Evolutionary conservation across 106 monocot genomes (phyloP).

Genomic region (Dendrobium officinale): DNA sequence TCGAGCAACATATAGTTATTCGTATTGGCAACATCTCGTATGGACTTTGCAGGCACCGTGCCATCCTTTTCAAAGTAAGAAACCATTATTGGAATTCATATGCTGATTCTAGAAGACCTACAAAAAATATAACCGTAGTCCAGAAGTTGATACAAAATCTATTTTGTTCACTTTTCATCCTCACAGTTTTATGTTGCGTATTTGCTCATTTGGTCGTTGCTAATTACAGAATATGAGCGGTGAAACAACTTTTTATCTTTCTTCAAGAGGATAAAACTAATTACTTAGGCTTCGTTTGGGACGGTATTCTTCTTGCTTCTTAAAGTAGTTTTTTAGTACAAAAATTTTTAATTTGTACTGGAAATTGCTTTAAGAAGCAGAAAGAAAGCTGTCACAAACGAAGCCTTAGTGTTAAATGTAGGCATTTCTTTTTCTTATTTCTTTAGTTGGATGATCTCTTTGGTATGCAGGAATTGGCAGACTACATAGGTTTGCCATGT

Average conservation of each 20-base stretch:
- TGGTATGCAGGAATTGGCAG: slow-evolving; percentile 56
- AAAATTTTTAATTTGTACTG: too few relatives aligned
- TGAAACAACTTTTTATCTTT: not conserved
- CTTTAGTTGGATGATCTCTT: not conserved
- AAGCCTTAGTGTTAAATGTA: not conserved
- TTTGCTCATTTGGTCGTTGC: too few relatives aligned
- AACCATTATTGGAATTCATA: not conserved
- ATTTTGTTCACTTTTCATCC: not conserved
- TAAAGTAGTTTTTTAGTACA: too few relatives aligned
- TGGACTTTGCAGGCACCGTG: slow-evolving; percentile 71
- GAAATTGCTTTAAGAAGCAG: too few relatives aligned
- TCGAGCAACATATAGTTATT: slow-evolving; percentile 30
- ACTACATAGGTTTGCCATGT: slow-evolving; percentile 64
- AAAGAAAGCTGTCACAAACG: too few relatives aligned
- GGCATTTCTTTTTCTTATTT: not conserved
- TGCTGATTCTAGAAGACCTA: not conserved
- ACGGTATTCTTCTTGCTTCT: too few relatives aligned
- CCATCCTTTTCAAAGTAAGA: slow-evolving; percentile 73
- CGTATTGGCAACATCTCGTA: slow-evolving; percentile 47
- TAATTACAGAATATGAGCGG: not conserved
- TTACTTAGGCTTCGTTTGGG: not conserved
- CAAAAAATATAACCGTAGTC: not conserved
- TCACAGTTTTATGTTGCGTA: not conserved
- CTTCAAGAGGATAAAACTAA: not conserved
- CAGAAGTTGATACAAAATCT: not conserved